phyloP scores from a whole-genome alignment of 495 filamentous ascomycete species.

The Lentithecium fluviatile region DNA sequence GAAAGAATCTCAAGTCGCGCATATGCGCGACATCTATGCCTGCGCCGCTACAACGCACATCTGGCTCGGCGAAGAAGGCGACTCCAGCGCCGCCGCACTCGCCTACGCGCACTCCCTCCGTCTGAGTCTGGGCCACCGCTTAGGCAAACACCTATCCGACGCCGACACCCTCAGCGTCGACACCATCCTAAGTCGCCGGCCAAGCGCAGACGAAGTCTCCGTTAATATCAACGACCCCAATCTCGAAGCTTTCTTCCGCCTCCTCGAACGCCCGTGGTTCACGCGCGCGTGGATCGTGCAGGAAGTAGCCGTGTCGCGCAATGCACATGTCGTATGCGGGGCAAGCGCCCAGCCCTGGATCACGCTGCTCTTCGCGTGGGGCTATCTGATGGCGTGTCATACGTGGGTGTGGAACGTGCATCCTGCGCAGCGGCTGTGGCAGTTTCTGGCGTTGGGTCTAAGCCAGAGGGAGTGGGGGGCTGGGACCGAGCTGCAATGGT shows the following conservation, averaged over 20 bases:
- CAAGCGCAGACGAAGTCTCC: background rate
- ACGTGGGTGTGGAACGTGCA: background rate
- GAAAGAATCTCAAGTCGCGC: background rate
- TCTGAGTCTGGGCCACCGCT: background rate
- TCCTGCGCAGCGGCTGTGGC: background rate
- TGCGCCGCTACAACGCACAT: background rate
- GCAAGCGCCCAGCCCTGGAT: background rate
- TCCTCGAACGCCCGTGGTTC: conserved; percentile 9
- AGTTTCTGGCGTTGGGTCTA: background rate
- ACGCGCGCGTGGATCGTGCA: conserved; percentile 36
- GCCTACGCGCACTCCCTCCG: background rate
- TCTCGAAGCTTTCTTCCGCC: background rate
- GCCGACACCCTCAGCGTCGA: no score
- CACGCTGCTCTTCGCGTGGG: background rate
- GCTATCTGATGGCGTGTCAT: background rate
- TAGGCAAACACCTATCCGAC: background rate
- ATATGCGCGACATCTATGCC: background rate
- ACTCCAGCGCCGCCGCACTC: background rate
- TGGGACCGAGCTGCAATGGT: background rate
- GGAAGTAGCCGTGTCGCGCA: conserved; percentile 18
- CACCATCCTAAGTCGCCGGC: background rate
- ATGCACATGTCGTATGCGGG: background rate
- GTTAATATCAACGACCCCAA: background rate
- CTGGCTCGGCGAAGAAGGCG: background rate
- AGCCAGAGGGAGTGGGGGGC: background rate